These are phyloP conservation scores for Solanum clarkiae DNA, from an alignment of 257 asterid genomes.

Conservation along the genomic window DNA sequence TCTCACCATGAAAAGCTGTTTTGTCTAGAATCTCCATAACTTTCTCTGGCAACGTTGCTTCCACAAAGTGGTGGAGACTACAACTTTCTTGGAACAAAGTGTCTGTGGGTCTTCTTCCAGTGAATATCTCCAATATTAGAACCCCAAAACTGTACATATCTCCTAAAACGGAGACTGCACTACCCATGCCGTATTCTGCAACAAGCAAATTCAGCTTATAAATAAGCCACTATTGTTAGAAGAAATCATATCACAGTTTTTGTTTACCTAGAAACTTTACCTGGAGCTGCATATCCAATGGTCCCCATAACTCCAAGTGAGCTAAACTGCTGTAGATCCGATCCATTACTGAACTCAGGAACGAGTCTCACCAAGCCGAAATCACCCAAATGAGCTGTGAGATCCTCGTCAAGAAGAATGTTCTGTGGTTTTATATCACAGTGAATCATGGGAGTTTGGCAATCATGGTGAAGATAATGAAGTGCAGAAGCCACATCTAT, in stretches of 20 bases:
- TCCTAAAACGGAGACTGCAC: constrained; percentile 11
- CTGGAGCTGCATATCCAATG: constrained; percentile 45
- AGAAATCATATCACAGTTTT: neutral
- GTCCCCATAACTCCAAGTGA: constrained; percentile 34
- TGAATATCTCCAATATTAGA: constrained; percentile 25
- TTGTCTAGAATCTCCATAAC: constrained; percentile 13
- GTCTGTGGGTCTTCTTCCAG: constrained; percentile 25
- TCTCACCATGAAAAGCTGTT: neutral
- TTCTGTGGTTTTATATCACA: constrained; percentile 44
- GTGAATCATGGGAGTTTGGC: constrained; percentile 24
- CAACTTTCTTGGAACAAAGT: neutral
- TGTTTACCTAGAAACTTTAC: constrained; percentile 3
- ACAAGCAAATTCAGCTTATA: neutral
- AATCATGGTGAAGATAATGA: constrained; percentile 33
- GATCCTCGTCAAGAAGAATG: constrained; percentile 35
- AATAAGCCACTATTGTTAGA: neutral
- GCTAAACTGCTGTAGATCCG: constrained; percentile 10
- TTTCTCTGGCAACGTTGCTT: neutral
- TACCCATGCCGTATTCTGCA: constrained; percentile 27
- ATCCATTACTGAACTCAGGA: neutral
- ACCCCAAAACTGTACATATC: constrained; percentile 29
- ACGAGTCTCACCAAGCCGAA: constrained; percentile 34
- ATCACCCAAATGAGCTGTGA: constrained; percentile 33
- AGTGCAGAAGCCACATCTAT: constrained; percentile 34
- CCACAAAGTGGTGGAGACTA: constrained; percentile 18